Evolutionary conservation across 768 basidiomycete species (phyloP).

Genomic region (Hypsizygus marmoreus): DNA sequence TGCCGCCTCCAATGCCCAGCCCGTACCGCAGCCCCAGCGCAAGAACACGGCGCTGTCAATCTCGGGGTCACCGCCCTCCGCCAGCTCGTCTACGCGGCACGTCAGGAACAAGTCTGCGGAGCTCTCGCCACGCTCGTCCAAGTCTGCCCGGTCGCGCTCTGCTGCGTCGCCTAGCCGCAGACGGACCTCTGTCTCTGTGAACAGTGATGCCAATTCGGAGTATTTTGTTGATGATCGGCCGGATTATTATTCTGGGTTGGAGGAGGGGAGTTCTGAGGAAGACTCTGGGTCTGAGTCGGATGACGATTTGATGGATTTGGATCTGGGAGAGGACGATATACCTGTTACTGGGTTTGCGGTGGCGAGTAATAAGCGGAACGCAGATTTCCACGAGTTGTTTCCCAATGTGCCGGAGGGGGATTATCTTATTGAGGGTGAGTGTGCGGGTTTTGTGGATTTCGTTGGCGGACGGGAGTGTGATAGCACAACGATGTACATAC

Average conservation of each 20-base stretch:
- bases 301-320: conserved; percentile 40
- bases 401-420: conserved; percentile 87
- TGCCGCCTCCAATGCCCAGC: conserved; percentile 20
- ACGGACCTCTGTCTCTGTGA: conserved; percentile 6
- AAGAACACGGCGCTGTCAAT: not conserved
- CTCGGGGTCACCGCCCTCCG: conserved; percentile 8
- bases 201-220: conserved; percentile 19
- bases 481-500: no score
- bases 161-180: no score
- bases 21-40: conserved; percentile 12
- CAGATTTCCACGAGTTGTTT: conserved; percentile 94
- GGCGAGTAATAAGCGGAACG: conserved; percentile 91
- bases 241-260: conserved; percentile 38
- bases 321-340: conserved; percentile 71
- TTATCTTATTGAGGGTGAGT: conserved; percentile 93
- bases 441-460: no score
- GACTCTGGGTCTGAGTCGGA: conserved; percentile 29
- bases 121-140: conserved; percentile 11
- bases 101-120: conserved; percentile 15
- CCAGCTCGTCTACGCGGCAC: conserved; percentile 9
- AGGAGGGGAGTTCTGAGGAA: conserved; percentile 32
- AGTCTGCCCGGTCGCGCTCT: conserved; percentile 6
- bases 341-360: conserved; percentile 96
- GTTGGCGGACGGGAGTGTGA: no score
- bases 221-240: conserved; percentile 29